phyloP scores from a whole-genome alignment of 345 rosid species.

The Mercurialis annua region DNA sequence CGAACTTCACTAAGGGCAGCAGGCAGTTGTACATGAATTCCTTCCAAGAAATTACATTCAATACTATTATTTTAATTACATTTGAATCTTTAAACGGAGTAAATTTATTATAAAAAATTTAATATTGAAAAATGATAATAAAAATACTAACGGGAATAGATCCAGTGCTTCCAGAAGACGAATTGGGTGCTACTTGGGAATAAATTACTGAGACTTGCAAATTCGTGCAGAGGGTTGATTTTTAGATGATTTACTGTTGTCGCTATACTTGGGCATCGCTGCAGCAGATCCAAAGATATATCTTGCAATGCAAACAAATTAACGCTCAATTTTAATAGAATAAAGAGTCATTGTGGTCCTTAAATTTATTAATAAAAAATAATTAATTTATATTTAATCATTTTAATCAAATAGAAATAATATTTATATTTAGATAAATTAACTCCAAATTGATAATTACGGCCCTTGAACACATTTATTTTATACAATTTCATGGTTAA shows the following conservation, averaged over 20 bases:
- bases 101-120: background rate
- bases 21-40: background rate
- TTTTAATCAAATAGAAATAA: too few species aligned
- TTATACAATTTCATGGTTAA: too few species aligned
- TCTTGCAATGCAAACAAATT: background rate
- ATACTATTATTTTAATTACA: too few species aligned
- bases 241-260: background rate
- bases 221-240: background rate
- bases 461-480: too few species aligned
- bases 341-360: too few species aligned
- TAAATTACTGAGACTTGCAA: background rate
- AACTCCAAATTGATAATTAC: too few species aligned
- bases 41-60: background rate
- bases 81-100: background rate
- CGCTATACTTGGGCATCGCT: background rate
- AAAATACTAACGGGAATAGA: background rate
- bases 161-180: background rate
- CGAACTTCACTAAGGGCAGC: background rate
- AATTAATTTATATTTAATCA: too few species aligned
- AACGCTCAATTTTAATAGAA: too few species aligned
- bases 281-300: background rate
- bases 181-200: background rate
- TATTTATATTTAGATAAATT: too few species aligned
- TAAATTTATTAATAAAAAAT: too few species aligned
- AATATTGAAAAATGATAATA: background rate